Percentiles rank a stretch among this genome's conserved stretches.
Evolutionary conservation across 768 basidiomycete genomes (phyloP).

Genomic region (Leucogyrophana mollusca): DNA sequence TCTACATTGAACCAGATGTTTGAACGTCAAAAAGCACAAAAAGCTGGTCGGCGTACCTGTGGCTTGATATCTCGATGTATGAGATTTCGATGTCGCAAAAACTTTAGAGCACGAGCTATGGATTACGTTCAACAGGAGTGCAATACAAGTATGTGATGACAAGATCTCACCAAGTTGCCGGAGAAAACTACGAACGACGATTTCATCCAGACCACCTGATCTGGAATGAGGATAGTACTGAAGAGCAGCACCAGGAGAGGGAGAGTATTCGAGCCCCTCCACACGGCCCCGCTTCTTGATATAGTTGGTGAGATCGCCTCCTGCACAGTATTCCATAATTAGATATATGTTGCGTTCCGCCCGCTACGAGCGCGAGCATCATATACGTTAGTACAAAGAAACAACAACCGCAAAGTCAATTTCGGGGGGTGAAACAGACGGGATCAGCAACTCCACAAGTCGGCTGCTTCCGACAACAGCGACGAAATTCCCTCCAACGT

Average conservation of each 20-base stretch:
- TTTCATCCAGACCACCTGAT: slow-evolving; percentile 86
- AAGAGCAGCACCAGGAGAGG: slow-evolving; percentile 63
- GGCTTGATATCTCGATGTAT: slow-evolving; percentile 99
- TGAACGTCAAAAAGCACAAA: background rate
- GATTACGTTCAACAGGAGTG: slow-evolving; percentile 2
- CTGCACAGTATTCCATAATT: slow-evolving; percentile 96
- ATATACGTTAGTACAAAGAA: background rate
- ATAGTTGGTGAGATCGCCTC: slow-evolving; percentile 93
- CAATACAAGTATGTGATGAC: background rate
- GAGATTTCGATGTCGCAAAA: slow-evolving; percentile 82
- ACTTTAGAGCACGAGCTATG: slow-evolving; percentile 88
- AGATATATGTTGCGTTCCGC: slow-evolving; percentile 84
- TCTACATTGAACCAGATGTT: slow-evolving; percentile 44
- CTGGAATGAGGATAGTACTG: slow-evolving; percentile 91
- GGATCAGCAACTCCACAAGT: too few relatives aligned
- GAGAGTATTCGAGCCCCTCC: slow-evolving; percentile 81
- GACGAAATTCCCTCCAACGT: too few relatives aligned
- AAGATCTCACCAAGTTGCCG: slow-evolving; percentile 74
- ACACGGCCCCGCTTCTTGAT: slow-evolving; percentile 97
- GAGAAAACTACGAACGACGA: slow-evolving; percentile 88
- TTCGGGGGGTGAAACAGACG: background rate
- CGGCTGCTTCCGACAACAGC: too few relatives aligned
- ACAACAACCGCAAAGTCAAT: background rate
- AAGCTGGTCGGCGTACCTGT: slow-evolving; percentile 45
- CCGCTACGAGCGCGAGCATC: slow-evolving; percentile 50